Percentiles rank a stretch among this genome's conserved stretches.
phyloP scores from a whole-genome alignment of 148 eudicot genomes.

The Diospyros kaki region DNA sequence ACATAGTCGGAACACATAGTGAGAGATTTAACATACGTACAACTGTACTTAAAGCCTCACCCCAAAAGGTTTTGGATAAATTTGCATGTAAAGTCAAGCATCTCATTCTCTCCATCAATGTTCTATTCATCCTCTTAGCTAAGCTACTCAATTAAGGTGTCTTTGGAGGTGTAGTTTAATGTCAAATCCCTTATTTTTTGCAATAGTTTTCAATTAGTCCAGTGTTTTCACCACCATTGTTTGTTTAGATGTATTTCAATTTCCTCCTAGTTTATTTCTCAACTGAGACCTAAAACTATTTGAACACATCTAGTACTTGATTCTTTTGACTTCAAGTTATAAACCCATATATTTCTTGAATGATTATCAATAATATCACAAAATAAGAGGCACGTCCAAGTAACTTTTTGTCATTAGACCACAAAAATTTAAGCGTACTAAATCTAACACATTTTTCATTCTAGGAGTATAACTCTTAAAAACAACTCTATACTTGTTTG shows the following conservation, averaged over 20 bases:
- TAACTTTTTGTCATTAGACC: not conserved
- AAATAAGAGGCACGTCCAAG: conserved; percentile 6
- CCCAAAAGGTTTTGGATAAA: conserved; percentile 2
- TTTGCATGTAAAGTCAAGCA: conserved; percentile 2
- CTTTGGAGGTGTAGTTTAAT: not conserved
- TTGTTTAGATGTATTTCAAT: not conserved
- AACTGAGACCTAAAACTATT: not conserved
- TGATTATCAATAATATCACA: not conserved
- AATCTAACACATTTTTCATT: not conserved
- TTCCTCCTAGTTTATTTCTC: not conserved
- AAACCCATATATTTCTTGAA: not conserved
- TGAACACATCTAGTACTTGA: not conserved
- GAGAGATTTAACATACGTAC: conserved; percentile 5
- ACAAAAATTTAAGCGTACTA: not conserved
- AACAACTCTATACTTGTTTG: not conserved
- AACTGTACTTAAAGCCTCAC: conserved; percentile 7
- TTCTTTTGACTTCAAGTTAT: not conserved
- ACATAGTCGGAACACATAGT: not conserved
- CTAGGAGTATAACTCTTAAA: not conserved
- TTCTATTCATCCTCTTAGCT: not conserved
- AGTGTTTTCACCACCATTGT: not conserved
- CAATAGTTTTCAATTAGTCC: not conserved
- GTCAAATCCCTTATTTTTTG: not conserved
- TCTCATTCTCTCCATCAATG: conserved; percentile 7
- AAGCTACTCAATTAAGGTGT: not conserved